These are phyloP conservation scores for Bryoglossum gracile DNA, from an alignment of 495 filamentous ascomycete species.

Conservation along the genomic window DNA sequence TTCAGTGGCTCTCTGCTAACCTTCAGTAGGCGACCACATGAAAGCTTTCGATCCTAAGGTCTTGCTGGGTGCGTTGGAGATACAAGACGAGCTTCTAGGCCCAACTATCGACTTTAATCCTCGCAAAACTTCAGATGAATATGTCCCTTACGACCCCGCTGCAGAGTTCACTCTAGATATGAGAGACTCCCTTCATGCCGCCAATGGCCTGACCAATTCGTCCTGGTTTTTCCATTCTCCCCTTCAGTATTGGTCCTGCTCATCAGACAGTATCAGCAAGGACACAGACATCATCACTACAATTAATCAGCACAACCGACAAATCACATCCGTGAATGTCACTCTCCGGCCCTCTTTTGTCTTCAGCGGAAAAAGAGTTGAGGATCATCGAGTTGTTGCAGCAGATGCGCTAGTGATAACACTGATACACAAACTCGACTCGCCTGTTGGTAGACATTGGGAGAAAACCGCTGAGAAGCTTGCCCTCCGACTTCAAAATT, in stretches of 20 bases:
- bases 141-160: slow-evolving; percentile 15
- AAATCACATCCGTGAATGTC: slow-evolving; percentile 54
- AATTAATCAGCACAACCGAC: slow-evolving; percentile 49
- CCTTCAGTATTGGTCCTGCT: slow-evolving; percentile 67
- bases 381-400: slow-evolving; percentile 50
- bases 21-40: slow-evolving; percentile 51
- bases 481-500: slow-evolving; percentile 25
- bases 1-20: slow-evolving; percentile 3
- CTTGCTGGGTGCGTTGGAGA: slow-evolving; percentile 50
- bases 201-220: slow-evolving; percentile 43
- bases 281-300: slow-evolving; percentile 56
- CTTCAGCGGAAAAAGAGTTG: slow-evolving; percentile 66
- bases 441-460: slow-evolving; percentile 52
- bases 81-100: slow-evolving; percentile 55
- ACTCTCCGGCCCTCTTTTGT: slow-evolving; percentile 65
- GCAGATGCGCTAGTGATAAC: slow-evolving; percentile 71
- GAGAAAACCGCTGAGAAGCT: slow-evolving; percentile 43
- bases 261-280: slow-evolving; percentile 40
- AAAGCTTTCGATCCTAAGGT: slow-evolving; percentile 55
- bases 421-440: slow-evolving; percentile 54
- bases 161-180: slow-evolving; percentile 31
- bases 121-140: slow-evolving; percentile 23
- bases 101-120: slow-evolving; percentile 45
- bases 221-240: slow-evolving; percentile 66
- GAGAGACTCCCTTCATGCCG: slow-evolving; percentile 42